Conservation (phyloP, 148 eudicot genomes). For the Spergularia marina region DNA sequence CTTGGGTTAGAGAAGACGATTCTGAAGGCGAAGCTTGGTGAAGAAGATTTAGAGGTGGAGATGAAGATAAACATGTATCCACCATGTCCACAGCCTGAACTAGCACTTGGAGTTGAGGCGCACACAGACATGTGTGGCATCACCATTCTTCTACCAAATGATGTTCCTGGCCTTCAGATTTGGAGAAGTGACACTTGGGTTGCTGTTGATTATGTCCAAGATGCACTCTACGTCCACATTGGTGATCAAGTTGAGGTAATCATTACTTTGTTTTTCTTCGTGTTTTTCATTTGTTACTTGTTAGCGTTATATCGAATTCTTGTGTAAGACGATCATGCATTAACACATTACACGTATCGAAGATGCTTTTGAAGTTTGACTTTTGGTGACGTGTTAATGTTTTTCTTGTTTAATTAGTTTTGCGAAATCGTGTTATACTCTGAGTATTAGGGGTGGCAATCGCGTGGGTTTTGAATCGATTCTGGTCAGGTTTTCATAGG, state of each 20-base stretch:
- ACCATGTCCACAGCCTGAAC: slow-evolving; percentile 54
- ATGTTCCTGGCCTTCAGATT: slow-evolving; percentile 53
- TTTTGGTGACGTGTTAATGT: no score
- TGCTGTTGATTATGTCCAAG: slow-evolving; percentile 40
- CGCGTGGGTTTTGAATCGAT: no score
- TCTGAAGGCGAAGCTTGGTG: slow-evolving; percentile 36
- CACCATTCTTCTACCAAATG: slow-evolving; percentile 51
- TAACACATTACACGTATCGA: no score
- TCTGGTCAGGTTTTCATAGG: no score
- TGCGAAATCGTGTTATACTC: no score
- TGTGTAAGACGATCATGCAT: neutral
- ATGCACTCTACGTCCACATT: slow-evolving; percentile 45
- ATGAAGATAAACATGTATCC: slow-evolving; percentile 57
- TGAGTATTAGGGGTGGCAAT: no score
- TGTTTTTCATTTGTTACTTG: neutral
- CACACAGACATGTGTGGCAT: slow-evolving; percentile 52
- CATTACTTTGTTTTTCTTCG: no score
- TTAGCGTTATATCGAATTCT: neutral
- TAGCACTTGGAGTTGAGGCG: slow-evolving; percentile 52
- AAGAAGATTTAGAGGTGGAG: slow-evolving; percentile 35
- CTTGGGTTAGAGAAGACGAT: slow-evolving; percentile 37
- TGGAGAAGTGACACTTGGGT: slow-evolving; percentile 37
- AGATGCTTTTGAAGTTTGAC: no score
- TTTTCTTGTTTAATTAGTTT: no score
- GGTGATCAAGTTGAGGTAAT: slow-evolving; percentile 55